A percentile compares a stretch with the other conserved stretches of the same genome.
phyloP scores from a whole-genome alignment of 305 asterid genomes.

The Fraxinus baroniana region DNA sequence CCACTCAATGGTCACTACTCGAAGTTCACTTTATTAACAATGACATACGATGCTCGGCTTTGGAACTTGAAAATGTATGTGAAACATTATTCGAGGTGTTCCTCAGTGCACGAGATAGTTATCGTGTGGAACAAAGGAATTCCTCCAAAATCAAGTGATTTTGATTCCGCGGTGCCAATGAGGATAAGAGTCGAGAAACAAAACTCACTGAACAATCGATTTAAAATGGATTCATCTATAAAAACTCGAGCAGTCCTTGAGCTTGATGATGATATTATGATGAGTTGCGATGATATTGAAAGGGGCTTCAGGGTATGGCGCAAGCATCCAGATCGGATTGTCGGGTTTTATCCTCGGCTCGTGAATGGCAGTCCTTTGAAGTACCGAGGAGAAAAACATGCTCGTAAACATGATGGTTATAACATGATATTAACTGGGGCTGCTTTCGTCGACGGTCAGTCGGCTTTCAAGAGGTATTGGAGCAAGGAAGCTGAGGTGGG shows the following conservation, averaged over 20 bases:
- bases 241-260: constrained; percentile 79
- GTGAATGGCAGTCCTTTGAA: constrained; percentile 39
- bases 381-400: constrained; percentile 72
- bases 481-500: constrained; percentile 59
- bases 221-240: constrained; percentile 61
- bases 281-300: constrained; percentile 83
- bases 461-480: constrained; percentile 78
- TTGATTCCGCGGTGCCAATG: constrained; percentile 83
- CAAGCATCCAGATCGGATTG: constrained; percentile 68
- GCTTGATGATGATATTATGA: constrained; percentile 94
- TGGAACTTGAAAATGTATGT: constrained; percentile 88
- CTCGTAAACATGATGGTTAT: constrained; percentile 68
- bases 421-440: constrained; percentile 90
- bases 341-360: constrained; percentile 88
- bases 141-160: constrained; percentile 54
- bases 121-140: constrained; percentile 91
- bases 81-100: constrained; percentile 83
- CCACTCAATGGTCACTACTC: constrained; percentile 63
- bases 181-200: constrained; percentile 69
- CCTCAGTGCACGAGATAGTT: constrained; percentile 89
- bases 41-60: constrained; percentile 90
- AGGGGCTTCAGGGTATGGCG: constrained; percentile 91
- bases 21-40: constrained; percentile 77
- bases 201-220: constrained; percentile 88
- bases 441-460: constrained; percentile 57